Conservation (phyloP, 169 alveolate genomes). For the Babesia sp. region DNA sequence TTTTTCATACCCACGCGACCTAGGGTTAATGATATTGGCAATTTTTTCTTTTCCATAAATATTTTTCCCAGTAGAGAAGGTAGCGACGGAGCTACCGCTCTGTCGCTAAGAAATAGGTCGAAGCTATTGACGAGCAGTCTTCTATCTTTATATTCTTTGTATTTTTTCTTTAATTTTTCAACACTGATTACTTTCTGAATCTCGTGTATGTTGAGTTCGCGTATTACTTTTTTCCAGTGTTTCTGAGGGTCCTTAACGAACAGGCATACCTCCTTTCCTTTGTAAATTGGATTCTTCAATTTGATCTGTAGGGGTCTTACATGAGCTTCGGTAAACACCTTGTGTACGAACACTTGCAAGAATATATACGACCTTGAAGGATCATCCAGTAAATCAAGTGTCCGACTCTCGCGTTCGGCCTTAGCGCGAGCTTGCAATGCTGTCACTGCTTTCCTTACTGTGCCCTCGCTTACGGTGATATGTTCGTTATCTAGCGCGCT, state of each 20-base stretch:
- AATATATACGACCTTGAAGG: slow-evolving; percentile 38
- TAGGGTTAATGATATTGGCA: slow-evolving; percentile 43
- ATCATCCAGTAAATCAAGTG: slow-evolving; percentile 46
- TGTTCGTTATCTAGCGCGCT: slow-evolving; percentile 46
- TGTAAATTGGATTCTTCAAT: slow-evolving; percentile 50
- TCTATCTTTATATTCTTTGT: slow-evolving; percentile 47
- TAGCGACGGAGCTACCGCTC: slow-evolving; percentile 56
- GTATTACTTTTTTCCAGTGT: slow-evolving; percentile 47
- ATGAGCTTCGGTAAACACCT: slow-evolving; percentile 45
- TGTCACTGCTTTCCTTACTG: slow-evolving; percentile 35
- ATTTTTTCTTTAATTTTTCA: slow-evolving; percentile 52
- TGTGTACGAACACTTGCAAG: slow-evolving; percentile 36
- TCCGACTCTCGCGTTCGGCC: slow-evolving; percentile 19
- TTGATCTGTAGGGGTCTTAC: slow-evolving; percentile 51
- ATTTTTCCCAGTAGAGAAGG: slow-evolving; percentile 62
- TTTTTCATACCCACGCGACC: slow-evolving; percentile 13
- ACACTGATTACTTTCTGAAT: slow-evolving; percentile 65
- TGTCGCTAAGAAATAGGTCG: slow-evolving; percentile 64
- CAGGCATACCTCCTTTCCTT: slow-evolving; percentile 56
- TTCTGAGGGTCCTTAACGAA: slow-evolving; percentile 68
- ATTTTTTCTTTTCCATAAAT: slow-evolving; percentile 63
- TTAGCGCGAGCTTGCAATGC: slow-evolving; percentile 45
- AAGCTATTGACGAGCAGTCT: slow-evolving; percentile 41
- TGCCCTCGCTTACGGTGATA: slow-evolving; percentile 15
- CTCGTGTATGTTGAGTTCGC: slow-evolving; percentile 44